Percentiles rank a stretch among this genome's conserved stretches.
phyloP scores from a whole-genome alignment of 2,329 filamentous ascomycete genomes.

The Venturia pyrina region DNA sequence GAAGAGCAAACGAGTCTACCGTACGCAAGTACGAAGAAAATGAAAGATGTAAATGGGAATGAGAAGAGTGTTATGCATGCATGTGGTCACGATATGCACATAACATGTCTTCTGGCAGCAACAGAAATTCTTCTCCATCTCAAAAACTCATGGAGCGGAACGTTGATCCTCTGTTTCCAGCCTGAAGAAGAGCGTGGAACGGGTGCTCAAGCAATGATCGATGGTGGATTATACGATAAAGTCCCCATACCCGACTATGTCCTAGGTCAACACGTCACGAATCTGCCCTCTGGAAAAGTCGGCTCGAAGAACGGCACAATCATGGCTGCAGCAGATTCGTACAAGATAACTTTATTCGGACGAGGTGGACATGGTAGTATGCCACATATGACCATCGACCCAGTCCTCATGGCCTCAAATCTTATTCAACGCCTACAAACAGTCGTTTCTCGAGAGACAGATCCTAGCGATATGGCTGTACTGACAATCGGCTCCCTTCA shows the following conservation, averaged over 20 bases:
- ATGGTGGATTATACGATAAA: slow-evolving; percentile 46
- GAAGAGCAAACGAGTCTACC: slow-evolving; percentile 44
- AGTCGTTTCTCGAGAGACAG: slow-evolving; percentile 46
- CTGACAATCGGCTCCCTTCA: slow-evolving; percentile 50
- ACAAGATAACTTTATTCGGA: slow-evolving; percentile 47
- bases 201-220: slow-evolving; percentile 54
- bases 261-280: slow-evolving; percentile 49
- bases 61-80: slow-evolving; percentile 53
- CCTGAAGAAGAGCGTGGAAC: slow-evolving; percentile 55
- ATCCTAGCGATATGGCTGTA: slow-evolving; percentile 45
- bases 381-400: slow-evolving; percentile 48
- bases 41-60: slow-evolving; percentile 36
- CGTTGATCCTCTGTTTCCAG: slow-evolving; percentile 55
- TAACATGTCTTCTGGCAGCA: slow-evolving; percentile 47
- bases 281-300: slow-evolving; percentile 29
- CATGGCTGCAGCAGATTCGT: slow-evolving; percentile 29
- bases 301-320: slow-evolving; percentile 33
- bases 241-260: slow-evolving; percentile 47
- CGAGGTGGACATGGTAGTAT: slow-evolving; percentile 48
- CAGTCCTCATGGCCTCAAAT: slow-evolving; percentile 46
- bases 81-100: slow-evolving; percentile 59
- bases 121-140: slow-evolving; percentile 39
- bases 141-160: slow-evolving; percentile 48
- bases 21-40: slow-evolving; percentile 42
- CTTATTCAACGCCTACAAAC: slow-evolving; percentile 49